Percentiles rank a stretch among this genome's conserved stretches.
Evolutionary conservation across 163 green algal species (phyloP).

Genomic region (Chlorella variabilis): DNA sequence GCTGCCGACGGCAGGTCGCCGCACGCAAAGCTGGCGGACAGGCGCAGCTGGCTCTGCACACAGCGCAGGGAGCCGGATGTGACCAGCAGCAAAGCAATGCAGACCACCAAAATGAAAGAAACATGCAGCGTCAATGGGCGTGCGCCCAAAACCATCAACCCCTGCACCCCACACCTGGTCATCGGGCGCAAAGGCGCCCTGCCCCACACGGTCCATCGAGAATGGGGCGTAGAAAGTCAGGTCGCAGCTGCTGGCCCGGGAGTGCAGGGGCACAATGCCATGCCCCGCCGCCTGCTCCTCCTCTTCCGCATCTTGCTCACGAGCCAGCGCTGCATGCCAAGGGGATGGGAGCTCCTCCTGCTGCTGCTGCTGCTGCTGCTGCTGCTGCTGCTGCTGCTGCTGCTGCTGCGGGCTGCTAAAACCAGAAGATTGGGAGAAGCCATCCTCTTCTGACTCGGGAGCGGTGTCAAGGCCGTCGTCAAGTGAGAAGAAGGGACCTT

Average conservation of each 20-base stretch:
- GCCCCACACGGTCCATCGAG: background rate
- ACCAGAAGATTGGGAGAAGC: too few relatives aligned
- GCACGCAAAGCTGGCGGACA: background rate
- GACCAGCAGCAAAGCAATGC: background rate
- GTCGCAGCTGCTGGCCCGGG: slow-evolving; percentile 21
- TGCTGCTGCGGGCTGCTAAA: background rate
- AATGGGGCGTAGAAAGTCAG: slow-evolving; percentile 31
- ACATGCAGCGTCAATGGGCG: background rate
- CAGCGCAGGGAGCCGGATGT: background rate
- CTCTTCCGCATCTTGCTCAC: background rate
- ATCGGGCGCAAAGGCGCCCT: background rate
- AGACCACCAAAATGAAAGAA: too few relatives aligned
- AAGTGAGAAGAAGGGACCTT: too few relatives aligned
- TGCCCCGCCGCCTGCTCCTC: background rate
- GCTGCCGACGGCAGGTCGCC: background rate
- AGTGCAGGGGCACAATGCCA: slow-evolving; percentile 9
- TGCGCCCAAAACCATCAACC: background rate
- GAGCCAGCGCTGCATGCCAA: background rate
- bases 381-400: background rate
- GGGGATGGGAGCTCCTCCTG: background rate
- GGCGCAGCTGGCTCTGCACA: slow-evolving; percentile 3
- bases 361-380: background rate
- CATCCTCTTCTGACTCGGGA: background rate
- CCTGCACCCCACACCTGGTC: background rate
- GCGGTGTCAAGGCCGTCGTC: too few relatives aligned